Evolutionary conservation across 2,329 filamentous ascomycete genomes (phyloP), one percentile per base, ranked within the genome.

Genomic region (Emericellopsis cladophorae): DNA sequence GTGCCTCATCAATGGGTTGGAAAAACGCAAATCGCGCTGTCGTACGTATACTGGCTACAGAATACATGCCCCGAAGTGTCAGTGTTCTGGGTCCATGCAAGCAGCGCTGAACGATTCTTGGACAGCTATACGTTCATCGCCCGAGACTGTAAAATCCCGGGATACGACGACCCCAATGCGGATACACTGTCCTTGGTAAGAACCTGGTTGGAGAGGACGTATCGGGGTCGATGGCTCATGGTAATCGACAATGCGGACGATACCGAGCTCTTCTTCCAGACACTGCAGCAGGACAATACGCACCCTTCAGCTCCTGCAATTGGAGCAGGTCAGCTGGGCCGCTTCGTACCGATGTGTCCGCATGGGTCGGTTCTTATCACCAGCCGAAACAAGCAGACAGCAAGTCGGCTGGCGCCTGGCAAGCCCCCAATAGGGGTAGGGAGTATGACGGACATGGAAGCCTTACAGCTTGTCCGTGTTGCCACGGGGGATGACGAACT

Each of bases 41-140:
- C 32, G 7, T 34, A 34, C 32, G 14, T n/a, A 34, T n/a, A 34
- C 14, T 34, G 32, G 32, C 7, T 34, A 34, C 32, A 18, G 7
- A n/a, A 34, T 7, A 34, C 16, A 34, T n/a, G 14, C n/a, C 31
- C n/a, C 12, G 21, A 33, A 35, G 18, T n/a, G 5, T 58, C 55
- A 0, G 40, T 61, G 0, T 59, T 58, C 38, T 61, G 57, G 58
- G 48, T 62, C n/a, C 52, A 58, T 36, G 58, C 54, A 1, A 57
- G 52, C 44, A 60, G 44, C 42, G 33, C 42, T 0, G 49, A 55
- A 10, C 53, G 51, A 3, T 58, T 60, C 38, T 49, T 47, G 4
- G 43, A 56, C 42, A 41, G 51, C 6, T 59, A 48, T 34, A 31
- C 43, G 22, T 47, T 36, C 0, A 53, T 59, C 26, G 54, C 56